These are phyloP conservation scores for Solanum pimpinellifolium DNA, from an alignment of 257 asterid genomes.

Conservation along the genomic window DNA sequence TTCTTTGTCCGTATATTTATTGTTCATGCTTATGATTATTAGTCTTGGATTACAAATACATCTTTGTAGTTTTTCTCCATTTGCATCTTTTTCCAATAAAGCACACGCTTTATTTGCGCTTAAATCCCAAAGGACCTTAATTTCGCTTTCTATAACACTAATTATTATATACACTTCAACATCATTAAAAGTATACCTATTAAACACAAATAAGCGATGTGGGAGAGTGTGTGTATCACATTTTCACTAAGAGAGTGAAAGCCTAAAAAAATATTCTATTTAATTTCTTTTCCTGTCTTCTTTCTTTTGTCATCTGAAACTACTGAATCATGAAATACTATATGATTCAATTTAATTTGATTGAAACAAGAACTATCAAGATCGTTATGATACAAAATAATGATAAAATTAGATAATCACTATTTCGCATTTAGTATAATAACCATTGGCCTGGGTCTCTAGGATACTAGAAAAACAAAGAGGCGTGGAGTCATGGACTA, in stretches of 20 bases:
- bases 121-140: neutral
- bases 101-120: neutral
- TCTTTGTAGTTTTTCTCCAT: neutral
- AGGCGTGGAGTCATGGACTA: neutral
- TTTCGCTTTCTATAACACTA: neutral
- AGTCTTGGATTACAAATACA: neutral
- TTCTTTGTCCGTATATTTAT: neutral
- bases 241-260: neutral
- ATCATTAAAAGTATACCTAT: neutral
- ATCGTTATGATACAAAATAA: neutral
- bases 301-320: neutral
- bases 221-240: neutral
- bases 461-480: neutral
- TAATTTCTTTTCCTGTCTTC: neutral
- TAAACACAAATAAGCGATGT: neutral
- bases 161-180: neutral
- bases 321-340: neutral
- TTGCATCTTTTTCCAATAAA: neutral
- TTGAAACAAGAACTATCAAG: neutral
- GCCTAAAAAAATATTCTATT: neutral
- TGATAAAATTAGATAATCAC: neutral
- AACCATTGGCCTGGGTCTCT: neutral
- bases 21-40: neutral
- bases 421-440: neutral
- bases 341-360: neutral